Conservation (phyloP, 148 eudicot genomes). For the Arctostaphylos glauca region DNA sequence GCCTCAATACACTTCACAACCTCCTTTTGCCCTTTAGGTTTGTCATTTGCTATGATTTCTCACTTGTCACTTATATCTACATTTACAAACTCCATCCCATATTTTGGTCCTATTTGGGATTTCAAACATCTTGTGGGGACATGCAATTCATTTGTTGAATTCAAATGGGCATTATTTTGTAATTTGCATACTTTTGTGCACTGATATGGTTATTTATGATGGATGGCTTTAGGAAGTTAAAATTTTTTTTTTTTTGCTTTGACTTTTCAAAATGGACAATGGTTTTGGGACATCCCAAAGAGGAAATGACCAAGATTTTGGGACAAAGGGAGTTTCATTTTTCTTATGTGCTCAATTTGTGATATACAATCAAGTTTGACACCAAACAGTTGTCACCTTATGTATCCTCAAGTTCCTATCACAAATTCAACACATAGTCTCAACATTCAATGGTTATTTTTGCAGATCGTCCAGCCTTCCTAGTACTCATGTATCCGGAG, state of each 20-base stretch:
- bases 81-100: neutral
- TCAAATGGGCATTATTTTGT: neutral
- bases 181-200: neutral
- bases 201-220: neutral
- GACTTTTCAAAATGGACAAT: neutral
- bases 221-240: neutral
- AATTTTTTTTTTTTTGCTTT: neutral
- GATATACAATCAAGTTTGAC: neutral
- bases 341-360: neutral
- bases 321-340: neutral
- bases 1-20: neutral
- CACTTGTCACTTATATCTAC: neutral
- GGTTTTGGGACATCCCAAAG: neutral
- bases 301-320: neutral
- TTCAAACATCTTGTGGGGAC: neutral
- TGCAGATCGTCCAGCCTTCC: neutral
- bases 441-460: neutral
- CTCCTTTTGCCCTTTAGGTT: neutral
- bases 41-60: neutral
- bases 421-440: neutral
- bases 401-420: too few species aligned
- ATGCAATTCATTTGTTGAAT: neutral
- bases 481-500: neutral
- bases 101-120: neutral
- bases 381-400: neutral